These are phyloP conservation scores for Fusarium ambrosium DNA, from an alignment of 2,329 filamentous ascomycete genomes.

Conservation along the genomic window DNA sequence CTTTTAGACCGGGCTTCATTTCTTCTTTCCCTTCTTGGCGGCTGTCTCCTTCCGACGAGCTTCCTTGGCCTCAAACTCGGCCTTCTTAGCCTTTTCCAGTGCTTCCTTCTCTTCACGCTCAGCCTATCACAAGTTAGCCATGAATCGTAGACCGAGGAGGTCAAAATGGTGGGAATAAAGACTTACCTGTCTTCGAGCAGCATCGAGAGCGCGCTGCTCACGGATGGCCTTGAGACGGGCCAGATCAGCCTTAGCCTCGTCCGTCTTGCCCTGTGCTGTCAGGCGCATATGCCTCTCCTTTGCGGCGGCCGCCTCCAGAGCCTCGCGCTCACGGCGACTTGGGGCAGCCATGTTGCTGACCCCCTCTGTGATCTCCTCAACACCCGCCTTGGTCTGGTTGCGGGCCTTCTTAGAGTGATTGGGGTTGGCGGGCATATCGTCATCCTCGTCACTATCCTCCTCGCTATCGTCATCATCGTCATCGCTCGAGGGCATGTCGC, in stretches of 20 bases:
- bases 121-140: conserved; percentile 56
- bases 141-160: conserved; percentile 24
- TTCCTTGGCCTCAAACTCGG: conserved; percentile 68
- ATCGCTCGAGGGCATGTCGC: conserved; percentile 85
- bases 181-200: conserved; percentile 81
- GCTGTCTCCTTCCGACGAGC: conserved; percentile 67
- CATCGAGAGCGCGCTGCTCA: conserved; percentile 88
- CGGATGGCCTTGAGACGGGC: conserved; percentile 85
- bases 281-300: conserved; percentile 93
- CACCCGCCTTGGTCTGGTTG: conserved; percentile 62
- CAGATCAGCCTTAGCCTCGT: conserved; percentile 91
- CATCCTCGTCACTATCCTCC: conserved; percentile 68
- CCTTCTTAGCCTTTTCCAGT: conserved; percentile 61
- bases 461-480: conserved; percentile 73
- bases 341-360: conserved; percentile 65
- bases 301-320: conserved; percentile 86
- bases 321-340: conserved; percentile 74
- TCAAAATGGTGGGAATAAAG: too few species aligned
- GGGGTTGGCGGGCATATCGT: conserved; percentile 86
- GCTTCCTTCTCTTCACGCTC: conserved; percentile 71
- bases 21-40: conserved; percentile 65
- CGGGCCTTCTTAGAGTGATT: conserved; percentile 87
- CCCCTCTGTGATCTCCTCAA: conserved; percentile 66
- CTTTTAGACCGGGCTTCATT: conserved; percentile 43
- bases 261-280: conserved; percentile 95